Conservation (phyloP, 2,329 filamentous ascomycete species). For the Celoporthe dispersa region DNA sequence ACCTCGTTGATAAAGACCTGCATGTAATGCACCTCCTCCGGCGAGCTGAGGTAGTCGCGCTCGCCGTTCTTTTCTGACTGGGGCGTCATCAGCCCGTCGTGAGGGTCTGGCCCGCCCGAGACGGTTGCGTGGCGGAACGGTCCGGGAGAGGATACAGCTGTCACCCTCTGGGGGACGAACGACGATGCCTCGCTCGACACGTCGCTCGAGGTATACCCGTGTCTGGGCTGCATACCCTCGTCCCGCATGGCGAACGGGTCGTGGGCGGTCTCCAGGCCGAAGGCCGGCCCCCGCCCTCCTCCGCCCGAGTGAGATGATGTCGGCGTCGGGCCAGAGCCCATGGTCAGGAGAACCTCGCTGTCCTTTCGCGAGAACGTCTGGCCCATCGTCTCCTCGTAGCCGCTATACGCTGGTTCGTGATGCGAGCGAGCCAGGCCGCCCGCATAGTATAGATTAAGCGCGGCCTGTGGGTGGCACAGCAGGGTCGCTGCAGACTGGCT, state of each 20-base stretch:
- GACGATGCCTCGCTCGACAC: constrained; percentile 46
- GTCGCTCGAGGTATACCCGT: constrained; percentile 42
- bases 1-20: constrained; percentile 92
- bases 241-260: constrained; percentile 34
- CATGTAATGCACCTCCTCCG: constrained; percentile 86
- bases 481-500: constrained; percentile 9
- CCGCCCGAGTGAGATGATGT: constrained; percentile 33
- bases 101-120: constrained; percentile 42
- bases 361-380: constrained; percentile 22
- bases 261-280: constrained; percentile 25
- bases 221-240: constrained; percentile 33
- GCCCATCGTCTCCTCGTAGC: constrained; percentile 25
- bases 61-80: constrained; percentile 47
- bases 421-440: constrained; percentile 10
- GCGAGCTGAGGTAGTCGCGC: constrained; percentile 69
- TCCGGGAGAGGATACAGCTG: constrained; percentile 38
- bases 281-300: constrained; percentile 28
- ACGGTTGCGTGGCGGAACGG: constrained; percentile 30
- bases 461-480: constrained; percentile 8
- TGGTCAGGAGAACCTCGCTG: constrained; percentile 20
- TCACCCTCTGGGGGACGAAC: constrained; percentile 41
- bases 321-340: constrained; percentile 31
- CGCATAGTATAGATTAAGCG: constrained; percentile 23
- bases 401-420: constrained; percentile 21
- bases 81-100: constrained; percentile 45